Conservation (phyloP, 495 filamentous ascomycete species). For the Neurospora sp. region DNA sequence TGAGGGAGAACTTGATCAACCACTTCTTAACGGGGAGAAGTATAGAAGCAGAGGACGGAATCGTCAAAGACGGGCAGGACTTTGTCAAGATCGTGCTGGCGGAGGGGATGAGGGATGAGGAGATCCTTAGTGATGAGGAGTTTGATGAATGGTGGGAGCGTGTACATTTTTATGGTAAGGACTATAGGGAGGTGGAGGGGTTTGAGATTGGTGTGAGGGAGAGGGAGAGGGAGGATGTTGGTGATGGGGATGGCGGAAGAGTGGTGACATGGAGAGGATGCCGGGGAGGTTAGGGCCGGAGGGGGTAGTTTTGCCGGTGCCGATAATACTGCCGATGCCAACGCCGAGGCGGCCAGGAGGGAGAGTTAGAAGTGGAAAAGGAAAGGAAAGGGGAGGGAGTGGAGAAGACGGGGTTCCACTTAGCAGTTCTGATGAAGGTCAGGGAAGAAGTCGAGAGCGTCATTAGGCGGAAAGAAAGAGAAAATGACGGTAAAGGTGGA, state of each 20-base stretch:
- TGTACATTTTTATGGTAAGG: neutral
- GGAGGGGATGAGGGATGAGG: neutral
- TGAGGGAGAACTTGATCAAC: fast-evolving
- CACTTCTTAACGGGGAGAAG: neutral
- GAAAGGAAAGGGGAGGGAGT: neutral
- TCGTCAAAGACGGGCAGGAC: neutral
- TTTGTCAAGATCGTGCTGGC: neutral
- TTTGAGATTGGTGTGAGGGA: neutral
- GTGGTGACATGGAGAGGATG: neutral
- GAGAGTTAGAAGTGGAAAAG: neutral
- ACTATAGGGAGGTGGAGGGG: neutral
- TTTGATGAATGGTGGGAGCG: neutral
- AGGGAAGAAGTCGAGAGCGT: neutral
- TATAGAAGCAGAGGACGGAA: fast-evolving
- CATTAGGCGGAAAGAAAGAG: neutral
- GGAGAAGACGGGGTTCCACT: fast-evolving
- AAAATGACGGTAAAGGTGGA: neutral
- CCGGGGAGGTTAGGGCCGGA: too few species aligned
- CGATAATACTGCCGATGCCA: neutral
- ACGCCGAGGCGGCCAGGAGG: neutral
- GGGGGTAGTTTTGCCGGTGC: neutral
- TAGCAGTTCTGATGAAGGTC: neutral
- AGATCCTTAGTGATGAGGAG: neutral
- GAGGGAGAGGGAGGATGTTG: neutral
- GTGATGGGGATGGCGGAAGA: neutral